phyloP scores from a whole-genome alignment of 1,284 basidiomycete species.

The Pascua sp. region DNA sequence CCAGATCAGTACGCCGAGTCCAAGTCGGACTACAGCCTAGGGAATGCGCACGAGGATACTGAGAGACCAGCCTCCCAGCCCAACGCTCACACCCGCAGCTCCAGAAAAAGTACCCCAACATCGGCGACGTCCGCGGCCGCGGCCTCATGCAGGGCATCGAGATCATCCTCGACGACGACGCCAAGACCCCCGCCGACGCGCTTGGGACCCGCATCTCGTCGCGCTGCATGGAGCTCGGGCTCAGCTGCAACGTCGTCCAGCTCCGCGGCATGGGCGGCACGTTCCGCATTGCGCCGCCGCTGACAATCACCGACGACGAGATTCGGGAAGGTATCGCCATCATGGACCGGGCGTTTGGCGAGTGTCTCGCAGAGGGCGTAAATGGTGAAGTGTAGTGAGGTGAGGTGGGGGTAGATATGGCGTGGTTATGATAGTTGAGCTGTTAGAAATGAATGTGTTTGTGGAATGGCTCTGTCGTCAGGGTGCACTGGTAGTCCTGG shows the following conservation, averaged over 20 bases:
- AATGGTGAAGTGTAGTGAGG: too few relatives aligned
- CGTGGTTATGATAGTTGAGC: too few relatives aligned
- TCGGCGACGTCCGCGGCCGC: constrained; percentile 71
- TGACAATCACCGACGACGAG: constrained; percentile 61
- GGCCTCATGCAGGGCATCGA: constrained; percentile 79
- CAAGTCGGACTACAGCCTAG: too few relatives aligned
- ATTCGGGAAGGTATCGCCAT: constrained; percentile 57
- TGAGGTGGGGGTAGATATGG: too few relatives aligned
- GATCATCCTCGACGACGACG: constrained; percentile 56
- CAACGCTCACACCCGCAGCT: constrained; percentile 8
- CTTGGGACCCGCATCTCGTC: constrained; percentile 48
- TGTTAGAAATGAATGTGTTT: too few relatives aligned
- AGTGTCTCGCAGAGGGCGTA: not conserved
- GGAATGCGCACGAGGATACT: too few relatives aligned
- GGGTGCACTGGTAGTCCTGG: too few relatives aligned
- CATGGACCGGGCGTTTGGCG: constrained; percentile 56
- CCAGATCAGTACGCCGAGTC: too few relatives aligned
- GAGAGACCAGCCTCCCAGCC: too few relatives aligned
- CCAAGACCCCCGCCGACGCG: constrained; percentile 38
- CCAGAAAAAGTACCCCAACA: constrained; percentile 54
- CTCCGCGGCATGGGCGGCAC: constrained; percentile 54
- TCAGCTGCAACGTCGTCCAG: constrained; percentile 56
- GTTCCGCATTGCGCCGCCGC: constrained; percentile 59
- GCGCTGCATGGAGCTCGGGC: constrained; percentile 73
- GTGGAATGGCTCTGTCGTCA: too few relatives aligned